These are phyloP conservation scores for Ogataea parapolymorpha DNA, from an alignment of 805 yeast species.

Conservation along the genomic window DNA sequence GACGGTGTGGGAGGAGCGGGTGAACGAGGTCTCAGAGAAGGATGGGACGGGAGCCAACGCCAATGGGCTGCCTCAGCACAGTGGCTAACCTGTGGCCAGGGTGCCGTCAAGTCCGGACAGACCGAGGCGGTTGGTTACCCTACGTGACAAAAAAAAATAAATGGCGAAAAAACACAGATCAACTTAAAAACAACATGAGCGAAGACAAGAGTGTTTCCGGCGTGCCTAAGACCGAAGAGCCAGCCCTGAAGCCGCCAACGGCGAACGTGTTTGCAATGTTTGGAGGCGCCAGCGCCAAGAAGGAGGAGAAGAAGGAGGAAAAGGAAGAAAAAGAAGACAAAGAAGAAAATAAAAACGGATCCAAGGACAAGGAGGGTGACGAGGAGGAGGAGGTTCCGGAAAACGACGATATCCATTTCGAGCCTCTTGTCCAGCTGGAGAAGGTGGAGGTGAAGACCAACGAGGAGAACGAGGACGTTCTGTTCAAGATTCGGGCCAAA, in stretches of 20 bases:
- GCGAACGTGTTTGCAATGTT: constrained; percentile 91
- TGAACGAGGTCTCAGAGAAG: too few relatives aligned
- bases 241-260: constrained; percentile 60
- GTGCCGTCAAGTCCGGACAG: too few relatives aligned
- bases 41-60: too few relatives aligned
- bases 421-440: constrained; percentile 92
- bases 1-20: background rate
- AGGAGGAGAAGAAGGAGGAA: constrained; percentile 38
- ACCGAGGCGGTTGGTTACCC: constrained; percentile 5
- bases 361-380: constrained; percentile 29
- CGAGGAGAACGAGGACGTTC: constrained; percentile 84
- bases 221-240: constrained; percentile 19
- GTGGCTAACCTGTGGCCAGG: too few relatives aligned
- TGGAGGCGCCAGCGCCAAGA: constrained; percentile 80
- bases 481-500: constrained; percentile 89
- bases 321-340: constrained; percentile 38
- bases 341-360: constrained; percentile 34
- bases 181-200: constrained; percentile 2
- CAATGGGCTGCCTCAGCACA: too few relatives aligned
- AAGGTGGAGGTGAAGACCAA: constrained; percentile 95
- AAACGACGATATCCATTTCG: constrained; percentile 86
- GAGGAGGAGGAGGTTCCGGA: constrained; percentile 63
- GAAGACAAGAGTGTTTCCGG: constrained; percentile 6
- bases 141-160: constrained; percentile 6
- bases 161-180: constrained; percentile 6